Evolutionary conservation across 106 monocot species (phyloP).

Genomic region (Allium cepa): DNA sequence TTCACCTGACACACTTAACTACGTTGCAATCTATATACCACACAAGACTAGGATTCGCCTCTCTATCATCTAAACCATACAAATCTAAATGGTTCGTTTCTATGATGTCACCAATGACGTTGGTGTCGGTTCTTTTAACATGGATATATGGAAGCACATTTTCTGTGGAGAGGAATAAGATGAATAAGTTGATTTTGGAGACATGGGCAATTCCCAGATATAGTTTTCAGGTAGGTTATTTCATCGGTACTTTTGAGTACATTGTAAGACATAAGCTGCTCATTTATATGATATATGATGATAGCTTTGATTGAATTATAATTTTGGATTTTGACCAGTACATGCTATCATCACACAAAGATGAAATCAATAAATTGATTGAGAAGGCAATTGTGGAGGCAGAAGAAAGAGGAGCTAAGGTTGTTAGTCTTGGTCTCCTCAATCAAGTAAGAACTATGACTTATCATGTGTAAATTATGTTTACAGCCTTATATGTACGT

Average conservation of each 20-base stretch:
- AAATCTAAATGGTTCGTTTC: conserved; percentile 25
- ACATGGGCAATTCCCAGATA: conserved; percentile 64
- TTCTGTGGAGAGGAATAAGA: conserved; percentile 41
- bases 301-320: neutral
- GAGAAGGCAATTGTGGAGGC: conserved; percentile 51
- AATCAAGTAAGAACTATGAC: conserved; percentile 41
- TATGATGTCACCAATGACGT: conserved; percentile 26
- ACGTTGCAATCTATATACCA: conserved; percentile 43
- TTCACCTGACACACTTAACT: conserved; percentile 69
- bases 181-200: conserved; percentile 45
- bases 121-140: conserved; percentile 15
- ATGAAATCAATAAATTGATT: conserved; percentile 33
- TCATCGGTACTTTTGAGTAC: neutral
- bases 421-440: conserved; percentile 53
- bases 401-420: conserved; percentile 49
- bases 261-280: neutral
- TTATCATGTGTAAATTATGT: neutral
- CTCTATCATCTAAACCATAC: conserved; percentile 52
- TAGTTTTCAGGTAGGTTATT: conserved; percentile 40
- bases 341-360: conserved; percentile 13
- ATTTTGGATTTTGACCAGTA: conserved; percentile 35
- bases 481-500: neutral
- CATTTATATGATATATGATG: neutral
- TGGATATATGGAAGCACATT: conserved; percentile 26
- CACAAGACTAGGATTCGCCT: conserved; percentile 42